phyloP scores from a whole-genome alignment of 306 rosid genomes.

The Sophora flavescens region DNA sequence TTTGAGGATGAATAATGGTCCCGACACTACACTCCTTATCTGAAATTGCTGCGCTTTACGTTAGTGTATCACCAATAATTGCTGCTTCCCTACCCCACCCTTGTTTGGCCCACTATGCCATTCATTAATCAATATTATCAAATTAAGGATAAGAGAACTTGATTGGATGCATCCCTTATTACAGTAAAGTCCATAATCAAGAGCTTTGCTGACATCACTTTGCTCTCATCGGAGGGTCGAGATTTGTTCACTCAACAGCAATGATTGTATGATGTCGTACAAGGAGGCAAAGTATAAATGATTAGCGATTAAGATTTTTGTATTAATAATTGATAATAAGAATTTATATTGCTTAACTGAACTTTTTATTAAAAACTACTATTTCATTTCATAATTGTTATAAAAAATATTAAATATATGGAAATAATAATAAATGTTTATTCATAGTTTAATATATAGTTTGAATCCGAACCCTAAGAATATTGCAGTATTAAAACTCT shows the following conservation, averaged over 20 bases:
- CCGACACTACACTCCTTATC: constrained; percentile 43
- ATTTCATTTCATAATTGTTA: too few species aligned
- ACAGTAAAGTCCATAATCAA: not conserved
- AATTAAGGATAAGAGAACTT: constrained; percentile 3
- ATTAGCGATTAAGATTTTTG: too few species aligned
- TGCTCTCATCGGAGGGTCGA: not conserved
- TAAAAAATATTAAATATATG: too few species aligned
- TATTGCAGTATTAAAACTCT: too few species aligned
- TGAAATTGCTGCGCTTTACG: constrained; percentile 54
- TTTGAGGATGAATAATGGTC: constrained; percentile 45
- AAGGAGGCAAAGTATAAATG: not conserved
- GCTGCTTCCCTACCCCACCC: constrained; percentile 42
- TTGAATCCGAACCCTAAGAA: too few species aligned
- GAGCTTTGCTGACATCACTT: constrained; percentile 38
- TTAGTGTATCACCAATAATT: constrained; percentile 50
- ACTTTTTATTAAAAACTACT: too few species aligned
- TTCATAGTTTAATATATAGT: too few species aligned
- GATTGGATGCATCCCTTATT: not conserved
- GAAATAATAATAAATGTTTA: too few species aligned
- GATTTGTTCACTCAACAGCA: not conserved
- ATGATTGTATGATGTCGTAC: not conserved
- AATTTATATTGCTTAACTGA: too few species aligned
- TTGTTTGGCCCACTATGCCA: constrained; percentile 40
- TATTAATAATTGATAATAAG: too few species aligned
- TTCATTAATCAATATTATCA: constrained; percentile 8